Percentiles rank a stretch among this genome's conserved stretches.
These are phyloP conservation scores for Malassezia psittaci DNA, from an alignment of 1,284 basidiomycete genomes.

Conservation along the genomic window DNA sequence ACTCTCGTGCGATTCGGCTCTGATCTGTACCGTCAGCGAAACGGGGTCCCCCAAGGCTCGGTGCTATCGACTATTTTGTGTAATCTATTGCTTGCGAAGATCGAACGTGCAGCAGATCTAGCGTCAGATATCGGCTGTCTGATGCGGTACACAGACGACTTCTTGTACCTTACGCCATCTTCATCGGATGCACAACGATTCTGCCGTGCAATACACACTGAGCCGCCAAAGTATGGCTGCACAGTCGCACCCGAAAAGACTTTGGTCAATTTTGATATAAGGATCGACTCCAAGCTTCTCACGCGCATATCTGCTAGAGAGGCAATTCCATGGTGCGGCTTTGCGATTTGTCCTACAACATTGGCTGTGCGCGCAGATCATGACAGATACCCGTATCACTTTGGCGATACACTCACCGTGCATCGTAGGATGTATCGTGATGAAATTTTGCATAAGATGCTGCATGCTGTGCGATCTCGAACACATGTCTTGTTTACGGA, in stretches of 20 bases:
- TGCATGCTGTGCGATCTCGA: conserved; percentile 16
- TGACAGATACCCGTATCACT: conserved; percentile 19
- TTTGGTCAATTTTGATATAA: conserved; percentile 66
- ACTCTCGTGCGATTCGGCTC: conserved; percentile 65
- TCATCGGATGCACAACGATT: conserved; percentile 60
- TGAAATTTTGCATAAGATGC: conserved; percentile 37
- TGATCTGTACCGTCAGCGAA: conserved; percentile 68
- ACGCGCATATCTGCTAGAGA: conserved; percentile 20
- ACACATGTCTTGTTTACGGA: conserved; percentile 67
- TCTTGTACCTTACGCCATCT: conserved; percentile 72
- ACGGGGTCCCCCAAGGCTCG: conserved; percentile 93
- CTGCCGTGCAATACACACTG: conserved; percentile 66
- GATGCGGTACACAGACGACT: conserved; percentile 84
- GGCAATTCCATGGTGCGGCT: conserved; percentile 44
- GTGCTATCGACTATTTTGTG: conserved; percentile 79
- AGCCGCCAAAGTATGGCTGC: conserved; percentile 72
- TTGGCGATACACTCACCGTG: conserved; percentile 47
- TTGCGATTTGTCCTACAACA: conserved; percentile 23
- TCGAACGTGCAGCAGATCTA: conserved; percentile 55
- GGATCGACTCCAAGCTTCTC: conserved; percentile 57
- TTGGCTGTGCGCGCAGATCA: conserved; percentile 36
- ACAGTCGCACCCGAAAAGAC: conserved; percentile 80
- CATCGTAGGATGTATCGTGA: conserved; percentile 35
- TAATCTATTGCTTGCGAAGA: conserved; percentile 68
- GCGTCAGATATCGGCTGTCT: conserved; percentile 8